Evolutionary conservation across 352 stramenopile species (phyloP), one percentile per base, ranked within the genome.

Genomic region (Globisporangium middletonii): DNA sequence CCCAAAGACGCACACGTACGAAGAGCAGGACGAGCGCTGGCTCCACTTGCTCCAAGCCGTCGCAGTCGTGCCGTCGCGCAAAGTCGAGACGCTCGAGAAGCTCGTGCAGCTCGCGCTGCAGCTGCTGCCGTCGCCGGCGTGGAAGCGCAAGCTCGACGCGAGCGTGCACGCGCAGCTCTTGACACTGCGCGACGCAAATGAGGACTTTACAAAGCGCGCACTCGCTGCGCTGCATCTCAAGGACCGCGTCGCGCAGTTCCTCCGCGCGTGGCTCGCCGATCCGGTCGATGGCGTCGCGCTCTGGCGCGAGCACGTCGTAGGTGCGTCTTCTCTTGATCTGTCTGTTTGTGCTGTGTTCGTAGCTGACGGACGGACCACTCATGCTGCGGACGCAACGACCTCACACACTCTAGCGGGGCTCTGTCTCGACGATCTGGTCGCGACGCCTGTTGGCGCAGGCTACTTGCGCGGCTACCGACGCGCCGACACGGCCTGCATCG

Each of bases 181-280:
- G 4, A 67, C 65, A 19, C 27, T 80, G 12, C 38, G 43, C 3
- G 58, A 57, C 28, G 35, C 55, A 38, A 55, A 18, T 11, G 45
- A 59, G 27, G 47, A 60, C 61, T 72, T 73, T 35, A 53, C 70
- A 3, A 62, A 69, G 48, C 65, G 68, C 19, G 61, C 75, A 33
- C 59, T 89, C 49, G 41, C 86, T 23, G 68, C 72, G 1, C 67
- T 91, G 55, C 66, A 74, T 42, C 55, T 94, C 6, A 94, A 94
- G 63, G 81, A 91, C 38, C 68, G 72, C 38, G 69, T 88, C 51
- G 79, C 79, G 38, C 62, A 67, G n/a, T 86, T 86, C 48, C 70
- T 94, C 43, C 79, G 81, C 23, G 65, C 68, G 53, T 91, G 79
- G 81, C 73, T 87, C 47, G 69, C 72, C n/a, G 74, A 94, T 48